Base-by-base conservation (phyloP, 169 alveolate genomes). In the Eimeria falciformis region DNA sequence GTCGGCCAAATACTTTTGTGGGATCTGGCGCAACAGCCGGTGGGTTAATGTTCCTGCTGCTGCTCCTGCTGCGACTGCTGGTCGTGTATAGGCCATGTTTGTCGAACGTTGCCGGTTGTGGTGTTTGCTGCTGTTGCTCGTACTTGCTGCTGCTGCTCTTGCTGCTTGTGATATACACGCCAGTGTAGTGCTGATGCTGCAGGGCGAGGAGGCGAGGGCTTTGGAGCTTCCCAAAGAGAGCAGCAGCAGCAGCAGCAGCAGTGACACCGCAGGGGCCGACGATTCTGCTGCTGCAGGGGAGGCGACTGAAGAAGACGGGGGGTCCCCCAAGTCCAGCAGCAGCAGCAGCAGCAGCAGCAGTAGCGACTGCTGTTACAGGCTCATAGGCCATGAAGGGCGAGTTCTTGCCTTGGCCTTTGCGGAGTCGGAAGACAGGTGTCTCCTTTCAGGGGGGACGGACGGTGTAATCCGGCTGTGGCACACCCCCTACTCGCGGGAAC, bases 381-480 rank as follows among this genome's bases (percentile, higher is more conserved):
- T 82, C 12, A 62, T 82, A 17, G 92, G 92, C 7, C 23, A 25
- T 2, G 92, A 86, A 14, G 92, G 92, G 56, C 62, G 87, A 21
- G 86, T 86, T 25, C 46, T 71, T 12, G 37, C 87, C 27, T 69
- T 86, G 29, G 69, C 92, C 2, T 86, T 86, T 27, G 92, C 84
- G 6, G 92, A 86, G 43, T 27, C 40, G 25, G 90, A 58, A 17
- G 86, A 86, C 75, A 83, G 92, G 56, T 25, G 69, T n/a, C 77
- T 86, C n/a, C 85, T 86, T 27, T 40, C 92, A 1, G 92, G 87
- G 27, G 92, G 92, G 23, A 33, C 29, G 58, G 92, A 86, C 45
- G 92, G 73, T 7, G 73, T 73, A 5, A 25, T 86, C 5, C 86
- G 84, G 14, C 56, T 86, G 71, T 86, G 92, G 92, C 86, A n/a